Conservation (phyloP, 768 basidiomycete species). For the Mycena latifolia region DNA sequence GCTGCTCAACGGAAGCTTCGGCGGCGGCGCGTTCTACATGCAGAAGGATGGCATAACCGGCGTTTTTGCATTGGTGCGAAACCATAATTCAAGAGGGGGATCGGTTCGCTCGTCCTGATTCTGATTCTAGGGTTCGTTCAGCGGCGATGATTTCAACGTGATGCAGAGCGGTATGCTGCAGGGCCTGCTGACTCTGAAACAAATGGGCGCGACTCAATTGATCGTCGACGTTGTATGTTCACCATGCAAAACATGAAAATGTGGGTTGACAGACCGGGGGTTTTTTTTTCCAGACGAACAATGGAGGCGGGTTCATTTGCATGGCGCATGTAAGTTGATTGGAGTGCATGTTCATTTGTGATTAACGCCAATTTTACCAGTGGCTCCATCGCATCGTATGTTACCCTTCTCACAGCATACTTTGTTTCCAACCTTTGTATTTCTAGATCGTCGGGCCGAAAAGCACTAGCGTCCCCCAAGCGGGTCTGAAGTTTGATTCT, state of each 20-base stretch:
- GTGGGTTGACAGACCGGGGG: background rate
- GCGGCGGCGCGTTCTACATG: constrained; percentile 66
- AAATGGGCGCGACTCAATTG: constrained; percentile 62
- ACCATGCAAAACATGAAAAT: background rate
- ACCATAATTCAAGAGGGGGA: background rate
- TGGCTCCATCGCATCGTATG: constrained; percentile 60
- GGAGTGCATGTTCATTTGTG: background rate
- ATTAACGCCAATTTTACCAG: constrained; percentile 37
- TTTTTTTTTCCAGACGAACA: constrained; percentile 53
- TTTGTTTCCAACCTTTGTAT: constrained; percentile 8
- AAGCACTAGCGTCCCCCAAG: constrained; percentile 63
- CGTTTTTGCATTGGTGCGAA: constrained; percentile 29
- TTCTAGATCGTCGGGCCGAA: constrained; percentile 64
- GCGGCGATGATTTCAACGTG: constrained; percentile 53
- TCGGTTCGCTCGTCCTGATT: constrained; percentile 48
- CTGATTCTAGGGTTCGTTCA: constrained; percentile 62
- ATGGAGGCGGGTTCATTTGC: constrained; percentile 71
- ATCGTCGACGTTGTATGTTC: constrained; percentile 68
- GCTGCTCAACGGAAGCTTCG: constrained; percentile 58
- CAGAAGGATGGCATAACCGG: constrained; percentile 66
- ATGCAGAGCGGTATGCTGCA: constrained; percentile 58
- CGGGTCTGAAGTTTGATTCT: constrained; percentile 40
- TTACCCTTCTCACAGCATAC: constrained; percentile 1
- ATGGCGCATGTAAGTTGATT: constrained; percentile 62
- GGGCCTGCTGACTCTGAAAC: constrained; percentile 62